Evolutionary conservation across 1,284 basidiomycete genomes (phyloP).

Genomic region (Rhodotorula sp.): DNA sequence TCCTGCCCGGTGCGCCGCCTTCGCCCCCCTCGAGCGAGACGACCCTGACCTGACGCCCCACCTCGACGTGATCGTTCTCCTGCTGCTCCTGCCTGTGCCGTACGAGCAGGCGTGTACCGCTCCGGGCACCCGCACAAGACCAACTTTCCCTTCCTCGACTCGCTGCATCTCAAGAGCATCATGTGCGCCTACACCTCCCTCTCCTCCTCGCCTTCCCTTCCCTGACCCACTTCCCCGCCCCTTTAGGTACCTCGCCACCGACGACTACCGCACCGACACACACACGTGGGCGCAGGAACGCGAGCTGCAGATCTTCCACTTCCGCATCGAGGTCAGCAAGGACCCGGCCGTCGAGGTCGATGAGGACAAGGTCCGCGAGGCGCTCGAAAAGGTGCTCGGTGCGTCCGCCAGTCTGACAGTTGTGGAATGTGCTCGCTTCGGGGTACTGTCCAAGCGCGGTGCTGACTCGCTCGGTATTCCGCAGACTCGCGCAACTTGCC

Average conservation of each 20-base stretch:
- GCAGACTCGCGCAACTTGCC: conserved; percentile 37
- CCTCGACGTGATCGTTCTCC: neutral
- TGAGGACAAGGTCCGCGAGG: conserved; percentile 16
- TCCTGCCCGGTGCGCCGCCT: conserved; percentile 18
- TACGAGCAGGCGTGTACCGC: conserved; percentile 28
- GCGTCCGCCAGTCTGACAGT: neutral
- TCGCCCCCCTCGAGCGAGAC: neutral
- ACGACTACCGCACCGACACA: conserved; percentile 38
- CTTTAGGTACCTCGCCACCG: conserved; percentile 47
- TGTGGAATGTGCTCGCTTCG: neutral
- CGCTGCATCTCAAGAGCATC: conserved; percentile 50
- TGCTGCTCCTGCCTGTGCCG: neutral
- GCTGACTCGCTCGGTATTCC: no score
- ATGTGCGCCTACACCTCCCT: conserved; percentile 44
- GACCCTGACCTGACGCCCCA: neutral
- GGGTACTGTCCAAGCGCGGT: neutral
- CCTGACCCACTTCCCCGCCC: neutral
- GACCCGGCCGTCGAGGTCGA: conserved; percentile 37
- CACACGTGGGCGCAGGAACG: conserved; percentile 28
- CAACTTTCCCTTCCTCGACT: conserved; percentile 51
- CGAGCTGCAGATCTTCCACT: conserved; percentile 31
- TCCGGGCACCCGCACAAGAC: conserved; percentile 53
- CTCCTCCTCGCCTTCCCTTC: conserved; percentile 15
- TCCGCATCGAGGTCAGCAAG: conserved; percentile 35
- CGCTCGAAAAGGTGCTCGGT: conserved; percentile 34